phyloP scores from a whole-genome alignment of 2,329 filamentous ascomycete genomes.

The Macrophomina tecta region DNA sequence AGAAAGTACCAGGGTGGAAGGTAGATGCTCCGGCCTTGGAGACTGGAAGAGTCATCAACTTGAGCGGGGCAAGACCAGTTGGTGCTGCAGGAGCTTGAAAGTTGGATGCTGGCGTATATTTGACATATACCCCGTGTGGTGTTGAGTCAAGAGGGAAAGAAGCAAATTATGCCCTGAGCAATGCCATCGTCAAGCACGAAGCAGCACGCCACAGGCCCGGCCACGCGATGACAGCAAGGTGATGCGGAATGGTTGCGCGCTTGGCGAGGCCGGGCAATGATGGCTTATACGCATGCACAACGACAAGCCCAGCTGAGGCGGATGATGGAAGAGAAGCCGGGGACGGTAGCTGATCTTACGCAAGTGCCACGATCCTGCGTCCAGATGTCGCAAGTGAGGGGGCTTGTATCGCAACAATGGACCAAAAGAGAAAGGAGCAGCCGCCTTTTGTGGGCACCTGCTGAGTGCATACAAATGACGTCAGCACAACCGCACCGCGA shows the following conservation, averaged over 20 bases:
- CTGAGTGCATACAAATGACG: slow-evolving; percentile 11
- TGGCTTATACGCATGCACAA: neutral
- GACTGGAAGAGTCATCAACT: slow-evolving; percentile 63
- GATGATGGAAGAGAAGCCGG: slow-evolving; percentile 6
- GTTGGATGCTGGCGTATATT: neutral
- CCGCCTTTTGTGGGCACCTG: slow-evolving; percentile 10
- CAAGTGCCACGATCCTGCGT: slow-evolving; percentile 17
- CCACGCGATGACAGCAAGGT: neutral
- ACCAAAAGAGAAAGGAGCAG: slow-evolving; percentile 17
- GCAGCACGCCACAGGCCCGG: neutral
- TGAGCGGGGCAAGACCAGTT: slow-evolving; percentile 60
- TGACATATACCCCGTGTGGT: slow-evolving; percentile 5
- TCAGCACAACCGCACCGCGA: slow-evolving; percentile 9
- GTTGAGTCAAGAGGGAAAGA: neutral
- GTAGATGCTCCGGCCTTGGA: slow-evolving; percentile 43
- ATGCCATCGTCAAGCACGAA: neutral
- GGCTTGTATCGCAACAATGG: slow-evolving; percentile 16
- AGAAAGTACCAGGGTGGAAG: slow-evolving; percentile 79
- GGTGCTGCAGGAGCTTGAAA: slow-evolving; percentile 28
- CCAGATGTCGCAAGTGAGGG: slow-evolving; percentile 23
- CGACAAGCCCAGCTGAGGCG: slow-evolving; percentile 13
- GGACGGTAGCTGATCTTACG: slow-evolving; percentile 16
- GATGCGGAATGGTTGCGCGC: slow-evolving; percentile 7
- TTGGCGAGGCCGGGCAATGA: too few relatives aligned
- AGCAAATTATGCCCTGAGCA: neutral